Evolutionary conservation across 176 grass and related monocot genomes (phyloP), one percentile per base, ranked within the genome.

Genomic region (Oryza longistaminata): DNA sequence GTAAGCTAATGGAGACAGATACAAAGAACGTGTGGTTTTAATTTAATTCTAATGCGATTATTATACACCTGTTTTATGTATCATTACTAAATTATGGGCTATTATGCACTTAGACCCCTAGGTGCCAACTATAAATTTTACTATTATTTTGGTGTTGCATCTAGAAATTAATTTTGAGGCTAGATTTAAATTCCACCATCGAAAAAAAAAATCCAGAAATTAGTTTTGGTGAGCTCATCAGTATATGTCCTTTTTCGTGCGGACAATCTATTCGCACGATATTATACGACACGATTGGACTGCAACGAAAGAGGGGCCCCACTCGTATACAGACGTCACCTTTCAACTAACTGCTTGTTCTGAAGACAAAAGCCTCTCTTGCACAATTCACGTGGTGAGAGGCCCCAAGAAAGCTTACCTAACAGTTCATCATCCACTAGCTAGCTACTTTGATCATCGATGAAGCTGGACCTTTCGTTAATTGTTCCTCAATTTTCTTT

Each of bases 11-110:
- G 48, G 24, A 85, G 35, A 37, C 35, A 37, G 35, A 37, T 37
- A 4, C 39, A 8, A 7, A 40, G 7, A 8, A 40, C 39, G 39
- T 40, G 39, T 40, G 7, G 39, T 40, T 40, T 40, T 40, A 40
- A 40, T 49, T 49, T 78, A 85, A 85, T 69, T 85, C 69, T 33
- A 78, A 46, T 49, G 48, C 35, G 77, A 85, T 62, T 70, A 61
- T 83, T 55, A 21, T 55, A 50, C 65, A 21, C 10, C 24, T 65
- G 52, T 55, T 27, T 11, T 10, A 43, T 71, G 43, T 29, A 5
- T 82, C 68, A 43, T 19, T 68, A 9, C 3, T 62, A 82, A 60
- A 39, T 71, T 70, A 53, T 37, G 17, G 66, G 1, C 4, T 14
- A 29, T 29, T 29, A 43, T 6, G 15, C 15, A 48, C 64, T 35